Base-by-base conservation (phyloP, 495 filamentous ascomycete genomes). In the Margaritispora aquatica region DNA sequence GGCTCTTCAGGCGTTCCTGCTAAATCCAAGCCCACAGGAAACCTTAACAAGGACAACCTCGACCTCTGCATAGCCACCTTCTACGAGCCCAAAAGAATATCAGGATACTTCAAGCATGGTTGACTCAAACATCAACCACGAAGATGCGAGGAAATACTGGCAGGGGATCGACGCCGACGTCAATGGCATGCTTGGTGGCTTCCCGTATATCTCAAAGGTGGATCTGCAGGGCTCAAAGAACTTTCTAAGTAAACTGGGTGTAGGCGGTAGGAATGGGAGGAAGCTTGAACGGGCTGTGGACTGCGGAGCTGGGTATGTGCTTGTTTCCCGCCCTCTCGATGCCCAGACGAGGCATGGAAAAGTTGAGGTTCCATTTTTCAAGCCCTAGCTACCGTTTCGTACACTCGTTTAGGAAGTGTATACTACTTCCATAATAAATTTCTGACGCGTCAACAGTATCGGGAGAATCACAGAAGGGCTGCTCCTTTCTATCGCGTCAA, bases 181-280 rank as follows among this genome's bases (percentile, higher is more conserved):
- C 54, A 82, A 85, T 67, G 88, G 86, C 66, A 93, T 96, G 88
- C 86, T 97, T 0, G 90, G 92, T 64, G 88, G 88, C 44, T 92
- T 80, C 63, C 88, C 87, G 0, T 77, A 84, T 67, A 80, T 92
- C 68, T 86, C 83, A 26, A 80, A 82, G 55, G 79, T 89, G 64
- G 93, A 96, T 68, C 78, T 96, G 0, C 82, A 87, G 65, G 86
- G 86, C 20, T 92, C 88, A 11, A 77, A 80, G 62, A 85, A 78
- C 67, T 94, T 96, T 71, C 74, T 94, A 19, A 78, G 83, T 26
- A 95, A 95, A 65, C 73, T 96, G 1, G 85, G 87, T 5, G 29
- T 67, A 3, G 58, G 58, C 15, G 61, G 58, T 7, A 66, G 55
- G 55, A 50, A 19, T 27, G 58, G 19, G 34, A 55, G 49, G 41